Base-by-base conservation (phyloP, 805 yeast species). In the Cyberlindnera meyerae region DNA sequence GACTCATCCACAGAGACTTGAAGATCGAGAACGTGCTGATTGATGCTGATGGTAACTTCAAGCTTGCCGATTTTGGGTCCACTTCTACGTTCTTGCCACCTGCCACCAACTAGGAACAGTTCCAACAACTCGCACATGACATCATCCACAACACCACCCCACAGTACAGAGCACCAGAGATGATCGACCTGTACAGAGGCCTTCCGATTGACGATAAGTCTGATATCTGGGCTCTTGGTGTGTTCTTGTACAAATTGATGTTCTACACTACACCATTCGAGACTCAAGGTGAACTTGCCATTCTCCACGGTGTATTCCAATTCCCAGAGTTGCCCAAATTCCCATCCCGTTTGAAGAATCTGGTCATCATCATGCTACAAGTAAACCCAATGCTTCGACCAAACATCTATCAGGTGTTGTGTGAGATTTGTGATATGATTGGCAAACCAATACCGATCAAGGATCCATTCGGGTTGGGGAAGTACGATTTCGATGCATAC, bases 221-320 rank as follows among this genome's bases (percentile, higher is more conserved):
- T 7, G 98, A 90, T 62, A 84, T 90, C 32, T 90, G 98, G 98
- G 98, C 98, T 0, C 64, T 90, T 32, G 98, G 98, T 9, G 81
- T 93, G 22, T 85, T 93, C 44, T 67, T 93, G 34, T 90, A 85
- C 67, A 90, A 90, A 57, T 66, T 90, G 43, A 82, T 96, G 61
- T 90, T 83, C 62, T 90, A 86, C 60, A 89, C 83, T 1, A 90
- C 98, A 1, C 98, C 98, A 2, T 90, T 93, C 59, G 98, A 90
- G 61, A 46, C 63, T 30, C 79, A 82, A 29, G 86, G 87, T 27
- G 95, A 86, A 47, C 70, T 86, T 50, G 95, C 95, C 5, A 85
- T 90, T 29, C 63, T 89, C 37, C 90, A 84, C 62, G 86, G 95
- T 6, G 75, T 80, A 29, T 89, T 79, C 61, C 80, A 74, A 40